Conservation (phyloP, 164 flowering plant species). For the Annona cherimola region DNA sequence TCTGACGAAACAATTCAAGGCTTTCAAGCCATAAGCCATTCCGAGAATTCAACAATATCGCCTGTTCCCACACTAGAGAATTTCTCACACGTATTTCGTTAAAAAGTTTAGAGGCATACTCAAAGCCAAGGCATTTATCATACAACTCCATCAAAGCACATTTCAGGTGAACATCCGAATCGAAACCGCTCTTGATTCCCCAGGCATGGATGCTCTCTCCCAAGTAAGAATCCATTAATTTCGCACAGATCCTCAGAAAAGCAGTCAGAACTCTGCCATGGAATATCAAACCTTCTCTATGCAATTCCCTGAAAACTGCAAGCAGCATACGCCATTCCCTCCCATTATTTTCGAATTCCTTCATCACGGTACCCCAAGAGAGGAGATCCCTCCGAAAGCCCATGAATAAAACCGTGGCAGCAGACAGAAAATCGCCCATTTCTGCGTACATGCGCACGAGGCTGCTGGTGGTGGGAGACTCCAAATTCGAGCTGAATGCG, state of each 20-base stretch:
- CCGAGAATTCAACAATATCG: constrained; percentile 30
- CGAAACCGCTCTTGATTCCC: constrained; percentile 53
- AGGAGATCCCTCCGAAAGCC: constrained; percentile 25
- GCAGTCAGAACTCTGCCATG: constrained; percentile 19
- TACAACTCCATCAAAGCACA: constrained; percentile 56
- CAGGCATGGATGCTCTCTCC: constrained; percentile 52
- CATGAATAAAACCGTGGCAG: constrained; percentile 38
- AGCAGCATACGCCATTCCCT: constrained; percentile 32
- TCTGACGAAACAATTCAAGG: constrained; percentile 34
- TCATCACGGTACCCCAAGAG: constrained; percentile 33
- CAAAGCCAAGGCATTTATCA: constrained; percentile 34
- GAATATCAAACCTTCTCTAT: constrained; percentile 36
- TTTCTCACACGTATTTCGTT: constrained; percentile 27
- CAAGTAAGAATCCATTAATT: constrained; percentile 29
- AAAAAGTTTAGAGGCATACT: constrained; percentile 35
- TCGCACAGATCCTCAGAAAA: constrained; percentile 34
- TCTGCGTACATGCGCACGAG: constrained; percentile 41
- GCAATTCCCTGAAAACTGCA: constrained; percentile 42
- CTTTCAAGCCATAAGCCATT: constrained; percentile 28
- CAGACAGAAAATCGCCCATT: constrained; percentile 42
- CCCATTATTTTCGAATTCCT: constrained; percentile 32
- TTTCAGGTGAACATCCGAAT: constrained; percentile 32
- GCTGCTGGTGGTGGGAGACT: constrained; percentile 6
- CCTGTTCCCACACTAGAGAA: constrained; percentile 45
- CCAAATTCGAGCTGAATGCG: constrained; percentile 16